These are phyloP conservation scores for Nectriaceae sp. DNA, from an alignment of 2,329 filamentous ascomycete species.

Conservation along the genomic window DNA sequence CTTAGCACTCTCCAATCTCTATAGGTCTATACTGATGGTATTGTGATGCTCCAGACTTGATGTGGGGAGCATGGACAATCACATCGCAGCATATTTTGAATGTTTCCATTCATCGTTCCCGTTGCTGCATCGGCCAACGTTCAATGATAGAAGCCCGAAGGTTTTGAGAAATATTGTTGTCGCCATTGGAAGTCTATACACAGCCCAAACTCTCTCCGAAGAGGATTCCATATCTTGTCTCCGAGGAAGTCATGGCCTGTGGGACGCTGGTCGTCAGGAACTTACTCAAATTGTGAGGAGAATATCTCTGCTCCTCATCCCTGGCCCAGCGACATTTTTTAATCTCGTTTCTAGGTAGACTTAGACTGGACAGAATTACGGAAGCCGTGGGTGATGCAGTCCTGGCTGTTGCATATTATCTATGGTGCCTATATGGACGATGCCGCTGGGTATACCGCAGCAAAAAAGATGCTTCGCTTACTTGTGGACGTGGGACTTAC, in stretches of 20 bases:
- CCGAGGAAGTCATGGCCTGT: conserved; percentile 15
- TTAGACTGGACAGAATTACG: conserved; percentile 23
- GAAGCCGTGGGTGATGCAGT: conserved; percentile 29
- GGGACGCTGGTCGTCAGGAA: conserved; percentile 17
- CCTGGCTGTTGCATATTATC: conserved; percentile 32
- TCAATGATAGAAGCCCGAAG: conserved; percentile 1
- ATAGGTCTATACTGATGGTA: background rate
- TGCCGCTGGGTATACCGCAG: conserved; percentile 22
- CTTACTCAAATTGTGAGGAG: conserved; percentile 10
- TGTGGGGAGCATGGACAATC: background rate
- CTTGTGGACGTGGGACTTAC: conserved; percentile 27
- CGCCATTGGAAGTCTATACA: conserved; percentile 22
- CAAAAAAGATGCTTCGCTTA: conserved; percentile 29
- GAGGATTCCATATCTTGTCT: conserved; percentile 7
- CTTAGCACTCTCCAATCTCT: background rate
- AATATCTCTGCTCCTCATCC: background rate
- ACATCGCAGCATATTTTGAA: conserved; percentile 23
- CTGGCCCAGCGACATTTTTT: background rate
- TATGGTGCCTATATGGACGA: conserved; percentile 32
- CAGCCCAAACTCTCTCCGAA: conserved; percentile 9
- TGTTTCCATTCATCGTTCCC: conserved; percentile 25
- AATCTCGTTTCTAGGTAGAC: conserved; percentile 18
- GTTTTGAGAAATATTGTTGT: conserved; percentile 14
- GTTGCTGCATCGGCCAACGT: conserved; percentile 20
- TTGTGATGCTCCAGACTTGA: background rate